Conservation (phyloP, 139 green algal species). For the Chlorella sp. region DNA sequence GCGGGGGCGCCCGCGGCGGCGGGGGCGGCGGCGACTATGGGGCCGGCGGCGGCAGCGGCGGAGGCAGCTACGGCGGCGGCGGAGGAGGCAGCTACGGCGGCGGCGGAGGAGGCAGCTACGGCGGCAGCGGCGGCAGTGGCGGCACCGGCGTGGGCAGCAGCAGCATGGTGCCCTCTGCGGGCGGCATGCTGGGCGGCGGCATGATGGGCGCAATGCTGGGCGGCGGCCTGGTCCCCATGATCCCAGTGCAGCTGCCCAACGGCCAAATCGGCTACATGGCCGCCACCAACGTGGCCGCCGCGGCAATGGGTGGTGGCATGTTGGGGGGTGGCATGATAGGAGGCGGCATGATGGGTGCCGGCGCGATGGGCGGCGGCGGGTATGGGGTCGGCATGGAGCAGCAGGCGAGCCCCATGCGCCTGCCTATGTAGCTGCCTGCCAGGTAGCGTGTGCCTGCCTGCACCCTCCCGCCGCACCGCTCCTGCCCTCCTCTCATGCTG, state of each 20-base stretch:
- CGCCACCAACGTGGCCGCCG: neutral
- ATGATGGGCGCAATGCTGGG: conserved; percentile 27
- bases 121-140: neutral
- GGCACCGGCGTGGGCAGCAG: neutral
- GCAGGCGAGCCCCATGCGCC: too few species aligned
- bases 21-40: neutral
- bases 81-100: neutral
- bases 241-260: conserved; percentile 61
- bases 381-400: too few species aligned
- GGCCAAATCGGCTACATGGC: conserved; percentile 55
- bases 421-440: too few species aligned
- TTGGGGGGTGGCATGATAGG: neutral
- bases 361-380: conserved; percentile 11
- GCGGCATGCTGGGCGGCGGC: neutral
- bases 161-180: too few species aligned
- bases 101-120: neutral
- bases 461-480: too few species aligned
- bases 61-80: neutral
- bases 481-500: too few species aligned
- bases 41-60: neutral
- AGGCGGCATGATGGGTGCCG: neutral
- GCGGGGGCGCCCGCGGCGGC: neutral
- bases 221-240: conserved; percentile 36
- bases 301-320: conserved; percentile 13
- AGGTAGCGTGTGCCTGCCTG: too few species aligned